Evolutionary conservation across 2,329 filamentous ascomycete species (phyloP), one percentile per base, ranked within the genome.

Genomic region (Nannizzia gypsea): DNA sequence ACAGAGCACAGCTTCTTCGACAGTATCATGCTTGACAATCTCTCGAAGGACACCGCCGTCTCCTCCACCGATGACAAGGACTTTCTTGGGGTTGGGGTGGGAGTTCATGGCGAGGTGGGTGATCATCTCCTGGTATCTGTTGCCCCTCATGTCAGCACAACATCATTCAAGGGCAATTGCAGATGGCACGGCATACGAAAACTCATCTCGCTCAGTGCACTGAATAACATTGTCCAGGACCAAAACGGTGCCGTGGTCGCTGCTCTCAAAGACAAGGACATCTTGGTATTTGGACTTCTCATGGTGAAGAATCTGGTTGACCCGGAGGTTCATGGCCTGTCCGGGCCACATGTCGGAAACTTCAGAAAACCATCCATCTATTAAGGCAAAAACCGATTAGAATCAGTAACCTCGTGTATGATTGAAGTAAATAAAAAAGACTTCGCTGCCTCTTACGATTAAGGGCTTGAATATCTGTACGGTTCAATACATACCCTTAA

Each of bases 311-410:
- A 99, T 86, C 81, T 96, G 89, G 76, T 99, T 92, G 77, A 99
- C 93, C 78, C 89, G 90, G 74, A 96, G 87, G 68, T 89, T 96
- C 92, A 97, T 97, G 74, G 93, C 93, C 81, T 97, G 93, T 75
- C 93, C 90, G 64, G 93, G 92, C 93, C 93, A 99, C 92, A 99
- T 97, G 73, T 93, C 81, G 69, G 89, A 95, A 79, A 96, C 91
- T 81, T 99, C 93, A 77, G 90, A 89, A 87, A 99, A 99, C 93
- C 93, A 99, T 80, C 92, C 93, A 96, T 97, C 93, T 96, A 68
- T 15, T 62, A 52, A 36, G 50, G 38, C 58, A 22, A 57, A 60
- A 55, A 60, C 63, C 56, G 67, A 64, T 61, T 26, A 22, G 60
- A 36, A 56, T 44, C 34, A 57, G 56, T 48, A 26, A 60, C 44